Conservation (phyloP, 164 flowering plant species). For the Berberis vulgaris region DNA sequence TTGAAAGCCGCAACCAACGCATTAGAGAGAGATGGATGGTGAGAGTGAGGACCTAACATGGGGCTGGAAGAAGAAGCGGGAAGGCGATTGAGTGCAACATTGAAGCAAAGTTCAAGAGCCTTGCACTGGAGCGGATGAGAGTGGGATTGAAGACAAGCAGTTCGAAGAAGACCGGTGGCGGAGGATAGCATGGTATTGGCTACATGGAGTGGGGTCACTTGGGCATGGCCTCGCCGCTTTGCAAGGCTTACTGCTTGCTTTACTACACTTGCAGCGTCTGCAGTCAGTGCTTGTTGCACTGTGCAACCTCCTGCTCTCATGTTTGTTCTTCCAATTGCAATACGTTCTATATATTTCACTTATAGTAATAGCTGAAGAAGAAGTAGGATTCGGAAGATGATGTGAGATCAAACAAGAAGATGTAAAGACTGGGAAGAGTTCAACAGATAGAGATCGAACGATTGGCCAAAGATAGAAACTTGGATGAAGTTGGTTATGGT, state of each 20-base stretch:
- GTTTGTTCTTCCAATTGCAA: constrained; percentile 3
- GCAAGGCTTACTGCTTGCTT: constrained; percentile 81
- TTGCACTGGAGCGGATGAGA: constrained; percentile 93
- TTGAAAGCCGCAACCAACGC: constrained; percentile 95
- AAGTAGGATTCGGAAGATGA: neutral
- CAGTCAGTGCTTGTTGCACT: constrained; percentile 74
- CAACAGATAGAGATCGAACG: too few relatives aligned
- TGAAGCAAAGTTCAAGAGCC: constrained; percentile 96
- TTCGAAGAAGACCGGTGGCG: constrained; percentile 53
- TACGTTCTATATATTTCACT: neutral
- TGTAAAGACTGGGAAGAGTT: too few relatives aligned
- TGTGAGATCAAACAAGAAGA: neutral
- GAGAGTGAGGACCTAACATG: constrained; percentile 35
- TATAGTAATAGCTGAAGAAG: too few relatives aligned
- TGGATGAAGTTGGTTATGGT: too few relatives aligned
- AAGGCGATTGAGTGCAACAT: constrained; percentile 93
- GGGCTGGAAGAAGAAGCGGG: constrained; percentile 69
- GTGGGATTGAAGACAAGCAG: constrained; percentile 83
- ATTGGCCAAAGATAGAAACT: too few relatives aligned
- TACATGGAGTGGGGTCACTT: constrained; percentile 95
- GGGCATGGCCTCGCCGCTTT: constrained; percentile 79
- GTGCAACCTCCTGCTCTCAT: constrained; percentile 90
- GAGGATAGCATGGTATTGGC: constrained; percentile 88
- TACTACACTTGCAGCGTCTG: constrained; percentile 66
- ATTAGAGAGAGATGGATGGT: constrained; percentile 77